phyloP scores from a whole-genome alignment of 495 filamentous ascomycete species.

The Entonaema liquescens region DNA sequence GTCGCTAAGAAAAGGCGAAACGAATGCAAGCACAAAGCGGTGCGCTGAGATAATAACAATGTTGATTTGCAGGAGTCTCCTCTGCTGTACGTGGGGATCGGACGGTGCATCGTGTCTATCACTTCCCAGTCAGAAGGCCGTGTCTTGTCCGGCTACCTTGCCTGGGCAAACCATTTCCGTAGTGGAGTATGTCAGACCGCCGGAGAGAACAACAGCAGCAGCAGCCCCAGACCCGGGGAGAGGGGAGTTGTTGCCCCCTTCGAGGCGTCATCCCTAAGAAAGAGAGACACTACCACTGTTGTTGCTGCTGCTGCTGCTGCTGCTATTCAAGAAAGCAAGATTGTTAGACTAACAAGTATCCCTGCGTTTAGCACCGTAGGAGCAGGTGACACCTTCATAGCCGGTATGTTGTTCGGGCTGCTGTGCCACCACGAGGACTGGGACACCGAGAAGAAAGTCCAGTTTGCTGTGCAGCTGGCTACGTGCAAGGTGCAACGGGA shows the following conservation, averaged over 20 bases:
- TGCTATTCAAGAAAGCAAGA: constrained; percentile 13
- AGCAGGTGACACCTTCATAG: constrained; percentile 80
- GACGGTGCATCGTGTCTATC: constrained; percentile 64
- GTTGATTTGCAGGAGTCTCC: constrained; percentile 56
- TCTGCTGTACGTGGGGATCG: constrained; percentile 75
- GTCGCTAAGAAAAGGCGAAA: constrained; percentile 22
- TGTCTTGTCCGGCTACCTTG: constrained; percentile 58
- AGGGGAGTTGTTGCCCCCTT: no score
- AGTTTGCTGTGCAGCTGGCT: constrained; percentile 72
- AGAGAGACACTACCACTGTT: no score
- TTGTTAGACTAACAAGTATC: constrained; percentile 40
- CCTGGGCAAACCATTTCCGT: constrained; percentile 52
- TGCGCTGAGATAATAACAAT: constrained; percentile 38
- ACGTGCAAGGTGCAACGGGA: constrained; percentile 73
- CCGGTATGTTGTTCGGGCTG: constrained; percentile 72
- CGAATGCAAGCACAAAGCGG: constrained; percentile 34
- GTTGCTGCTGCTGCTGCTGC: no score
- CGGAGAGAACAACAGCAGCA: no score
- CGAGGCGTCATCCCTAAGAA: background rate
- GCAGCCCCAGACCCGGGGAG: constrained; percentile 6
- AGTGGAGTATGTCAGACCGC: constrained; percentile 67
- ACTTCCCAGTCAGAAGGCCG: constrained; percentile 46
- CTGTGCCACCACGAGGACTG: constrained; percentile 61
- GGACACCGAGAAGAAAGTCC: constrained; percentile 60
- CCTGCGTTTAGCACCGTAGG: constrained; percentile 66